Evolutionary conservation across 2,329 filamentous ascomycete species (phyloP), one percentile per base, ranked within the genome.

Genomic region (Bisporella sp.): DNA sequence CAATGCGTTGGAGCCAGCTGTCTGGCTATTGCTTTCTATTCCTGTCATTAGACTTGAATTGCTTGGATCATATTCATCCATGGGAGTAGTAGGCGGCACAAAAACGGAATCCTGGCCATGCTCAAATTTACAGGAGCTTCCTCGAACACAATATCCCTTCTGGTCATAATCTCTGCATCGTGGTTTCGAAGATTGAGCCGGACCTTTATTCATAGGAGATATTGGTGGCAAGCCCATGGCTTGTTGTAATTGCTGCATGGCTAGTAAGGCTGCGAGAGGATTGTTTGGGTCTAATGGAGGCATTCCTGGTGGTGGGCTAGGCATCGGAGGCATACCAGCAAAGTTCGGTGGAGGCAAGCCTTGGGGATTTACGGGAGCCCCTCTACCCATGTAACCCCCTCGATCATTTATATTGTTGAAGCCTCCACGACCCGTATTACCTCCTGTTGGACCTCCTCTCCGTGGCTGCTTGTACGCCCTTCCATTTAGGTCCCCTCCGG

Each of bases 121-220:
- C 58, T 89, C 81, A 59, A 79, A 89, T 39, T 73, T 76, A 66
- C 87, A 91, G 28, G 74, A 77, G 58, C 73, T 79, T 3, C 85
- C 85, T 39, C 81, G 71, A 5, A 81, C 75, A 62, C 87, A 91
- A 60, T 78, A 88, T 0, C 87, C 87, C 58, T 87, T 87, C 1
- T 71, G 78, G 51, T 89, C 84, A 59, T 86, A 89, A 64, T 89
- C 83, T 51, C 78, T 74, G 62, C 87, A 91, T 51, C 79, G 64
- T 37, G 64, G 49, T 44, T 60, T 64, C 50, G 52, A 58, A 13
- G 47, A 50, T 28, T 46, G 45, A 1, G 51, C 42, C 42, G 50
- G 48, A 31, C 13, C 39, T 2, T 35, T 33, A 12, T 35, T 33
- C 42, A 42, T 32, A 28, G 57, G 49, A 5, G 54, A 47, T 8